Evolutionary conservation across 176 grass and related monocot genomes (phyloP).

Genomic region (Carex myosuroides): DNA sequence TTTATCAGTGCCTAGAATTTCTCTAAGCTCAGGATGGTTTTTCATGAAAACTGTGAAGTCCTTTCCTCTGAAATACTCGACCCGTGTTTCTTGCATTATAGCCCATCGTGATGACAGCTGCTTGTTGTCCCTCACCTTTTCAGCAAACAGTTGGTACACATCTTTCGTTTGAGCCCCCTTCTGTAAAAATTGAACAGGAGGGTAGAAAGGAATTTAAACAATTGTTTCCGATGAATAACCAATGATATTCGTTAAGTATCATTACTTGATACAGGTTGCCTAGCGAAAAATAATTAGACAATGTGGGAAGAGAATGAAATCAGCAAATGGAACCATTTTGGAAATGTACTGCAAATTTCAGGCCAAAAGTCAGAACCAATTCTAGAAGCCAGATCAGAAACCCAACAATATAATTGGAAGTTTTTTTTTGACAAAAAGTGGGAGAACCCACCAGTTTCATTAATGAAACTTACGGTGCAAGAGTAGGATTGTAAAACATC

Average conservation of each 20-base stretch:
- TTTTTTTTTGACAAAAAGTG: no score
- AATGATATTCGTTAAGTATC: background rate
- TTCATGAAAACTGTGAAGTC: slow-evolving; percentile 79
- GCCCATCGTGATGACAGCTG: slow-evolving; percentile 96
- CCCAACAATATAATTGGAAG: no score
- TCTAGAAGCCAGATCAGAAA: background rate
- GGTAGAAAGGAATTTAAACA: background rate
- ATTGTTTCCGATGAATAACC: background rate
- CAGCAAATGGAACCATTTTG: background rate
- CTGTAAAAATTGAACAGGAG: slow-evolving; percentile 26
- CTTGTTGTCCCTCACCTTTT: slow-evolving; percentile 99
- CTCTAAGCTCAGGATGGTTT: slow-evolving; percentile 76
- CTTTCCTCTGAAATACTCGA: slow-evolving; percentile 98
- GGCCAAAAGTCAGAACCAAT: background rate
- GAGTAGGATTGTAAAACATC: no score
- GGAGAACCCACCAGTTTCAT: no score
- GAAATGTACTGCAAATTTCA: background rate
- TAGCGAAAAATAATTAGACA: background rate
- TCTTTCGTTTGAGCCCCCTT: slow-evolving; percentile 71
- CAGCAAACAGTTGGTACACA: slow-evolving; percentile 81
- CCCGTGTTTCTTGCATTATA: slow-evolving; percentile 97
- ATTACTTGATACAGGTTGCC: background rate
- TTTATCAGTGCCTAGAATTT: slow-evolving; percentile 75
- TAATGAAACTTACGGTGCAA: no score
- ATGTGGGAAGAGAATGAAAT: background rate